Base-by-base conservation (phyloP, 495 filamentous ascomycete species). In the Geoglossum glabrum region DNA sequence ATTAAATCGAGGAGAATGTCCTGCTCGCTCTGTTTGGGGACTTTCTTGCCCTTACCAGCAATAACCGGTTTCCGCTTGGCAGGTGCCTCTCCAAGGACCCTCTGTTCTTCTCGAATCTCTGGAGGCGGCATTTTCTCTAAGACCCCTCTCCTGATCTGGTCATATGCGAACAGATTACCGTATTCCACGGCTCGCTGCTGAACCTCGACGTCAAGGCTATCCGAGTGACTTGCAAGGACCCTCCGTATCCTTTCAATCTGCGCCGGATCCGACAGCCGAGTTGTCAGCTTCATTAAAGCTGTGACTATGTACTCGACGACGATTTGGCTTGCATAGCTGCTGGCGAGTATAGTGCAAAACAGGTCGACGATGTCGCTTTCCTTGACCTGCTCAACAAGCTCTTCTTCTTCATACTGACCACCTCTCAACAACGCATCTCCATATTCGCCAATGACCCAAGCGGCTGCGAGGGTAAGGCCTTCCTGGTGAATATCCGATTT, bases 361-460 rank as follows among this genome's bases (percentile, higher is more conserved):
- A 97, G 74, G 64, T 96, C 90, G 49, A 97, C 78, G 43, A 96
- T 75, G 64, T 98, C 92, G 61, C 79, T 83, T 69, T 97, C 86
- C 64, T 84, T 84, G 59, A 98, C 85, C 66, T 90, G 85, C 65
- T 85, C 78, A 10, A 95, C 89, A 2, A 95, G 71, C 64, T 96
- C 92, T 64, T 93, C 92, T 65, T 96, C 90, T 68, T 97, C 90
- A 60, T 95, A 96, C 64, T 89, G 82, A 19, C 93, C 90, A 28
- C 90, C 90, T 56, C 78, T 77, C 17, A 98, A 76, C 15, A 98
- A 73, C 3, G 85, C 79, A 67, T 97, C 92, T 34, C 89, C 88
- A 67, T 89, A 98, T 74, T 98, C 92, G 62, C 92, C 92, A 70
- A 98, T 96, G 13, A 89, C 89, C 92, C 92, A 98, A n/a, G 92